Percentiles rank a stretch among this genome's conserved stretches.
These are phyloP conservation scores for Caloboletus inedulis DNA, from an alignment of 1,284 basidiomycete genomes.

Conservation along the genomic window DNA sequence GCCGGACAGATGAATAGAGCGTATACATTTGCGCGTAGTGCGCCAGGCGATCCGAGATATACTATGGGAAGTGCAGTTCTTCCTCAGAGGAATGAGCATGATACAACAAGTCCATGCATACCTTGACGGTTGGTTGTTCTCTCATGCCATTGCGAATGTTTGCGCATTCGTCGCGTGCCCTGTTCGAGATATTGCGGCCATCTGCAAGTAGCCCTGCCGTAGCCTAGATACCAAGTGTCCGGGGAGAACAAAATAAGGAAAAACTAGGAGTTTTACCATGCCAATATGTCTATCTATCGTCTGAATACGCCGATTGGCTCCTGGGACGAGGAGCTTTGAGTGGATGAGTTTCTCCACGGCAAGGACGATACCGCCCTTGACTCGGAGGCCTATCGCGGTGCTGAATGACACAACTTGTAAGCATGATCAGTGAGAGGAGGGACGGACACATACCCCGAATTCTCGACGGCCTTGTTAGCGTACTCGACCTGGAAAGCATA, in stretches of 20 bases:
- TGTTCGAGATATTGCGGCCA: slow-evolving; percentile 84
- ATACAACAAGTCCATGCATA: slow-evolving; percentile 36
- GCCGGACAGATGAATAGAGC: slow-evolving; percentile 95
- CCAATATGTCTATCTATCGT: slow-evolving; percentile 93
- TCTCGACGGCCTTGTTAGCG: slow-evolving; percentile 97
- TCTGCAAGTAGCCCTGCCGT: slow-evolving; percentile 94
- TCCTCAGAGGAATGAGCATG: background rate
- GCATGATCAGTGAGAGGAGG: slow-evolving; percentile 1
- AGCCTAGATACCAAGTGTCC: slow-evolving; percentile 49
- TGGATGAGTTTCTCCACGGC: slow-evolving; percentile 98
- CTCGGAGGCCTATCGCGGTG: slow-evolving; percentile 87
- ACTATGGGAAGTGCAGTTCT: slow-evolving; percentile 41
- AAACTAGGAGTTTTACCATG: slow-evolving; percentile 50
- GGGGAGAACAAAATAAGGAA: background rate
- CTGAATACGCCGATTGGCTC: slow-evolving; percentile 90
- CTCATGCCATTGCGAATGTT: slow-evolving; percentile 77
- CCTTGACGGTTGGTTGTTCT: slow-evolving; percentile 79
- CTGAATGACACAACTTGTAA: slow-evolving; percentile 40
- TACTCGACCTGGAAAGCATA: slow-evolving; percentile 80
- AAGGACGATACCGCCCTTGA: slow-evolving; percentile 91
- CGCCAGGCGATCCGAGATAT: slow-evolving; percentile 80
- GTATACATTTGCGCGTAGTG: slow-evolving; percentile 95
- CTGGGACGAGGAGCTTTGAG: slow-evolving; percentile 94
- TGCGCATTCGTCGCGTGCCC: slow-evolving; percentile 83
- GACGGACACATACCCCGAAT: slow-evolving; percentile 72